Conservation (phyloP, 176 grass and related monocot species). For the Puccinellia tenuiflora region DNA sequence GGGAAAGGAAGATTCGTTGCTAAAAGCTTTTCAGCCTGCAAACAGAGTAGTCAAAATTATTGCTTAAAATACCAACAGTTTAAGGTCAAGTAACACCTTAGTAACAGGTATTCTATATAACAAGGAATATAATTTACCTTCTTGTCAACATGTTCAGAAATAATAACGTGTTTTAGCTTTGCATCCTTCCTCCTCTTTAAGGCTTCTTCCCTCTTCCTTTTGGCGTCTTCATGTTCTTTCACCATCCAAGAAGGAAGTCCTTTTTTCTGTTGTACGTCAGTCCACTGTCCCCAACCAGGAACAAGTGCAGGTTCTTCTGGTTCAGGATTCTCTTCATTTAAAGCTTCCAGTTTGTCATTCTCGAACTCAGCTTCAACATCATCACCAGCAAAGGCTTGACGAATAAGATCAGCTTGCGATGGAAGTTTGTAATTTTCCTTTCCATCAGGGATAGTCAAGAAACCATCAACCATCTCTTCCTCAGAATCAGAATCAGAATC, state of each 20-base stretch:
- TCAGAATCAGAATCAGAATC: conserved; percentile 63
- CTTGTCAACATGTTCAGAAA: conserved; percentile 88
- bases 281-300: conserved; percentile 97
- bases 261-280: conserved; percentile 73
- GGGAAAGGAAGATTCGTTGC: conserved; percentile 64
- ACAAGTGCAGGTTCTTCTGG: conserved; percentile 87
- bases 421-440: conserved; percentile 67
- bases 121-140: conserved; percentile 46
- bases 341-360: conserved; percentile 61
- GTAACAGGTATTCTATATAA: neutral
- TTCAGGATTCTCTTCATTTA: conserved; percentile 90
- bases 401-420: conserved; percentile 74
- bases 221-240: conserved; percentile 75
- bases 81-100: conserved; percentile 1
- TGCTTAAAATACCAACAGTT: conserved; percentile 9
- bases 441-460: conserved; percentile 39
- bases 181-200: conserved; percentile 94
- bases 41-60: conserved; percentile 16
- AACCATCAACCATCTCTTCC: conserved; percentile 87
- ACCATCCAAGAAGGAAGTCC: conserved; percentile 93
- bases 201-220: conserved; percentile 81
- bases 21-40: conserved; percentile 75
- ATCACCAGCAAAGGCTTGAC: conserved; percentile 88
- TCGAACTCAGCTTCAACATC: conserved; percentile 93
- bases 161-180: conserved; percentile 77